phyloP scores from a whole-genome alignment of 495 filamentous ascomycete genomes.

The Platismatia glauca region DNA sequence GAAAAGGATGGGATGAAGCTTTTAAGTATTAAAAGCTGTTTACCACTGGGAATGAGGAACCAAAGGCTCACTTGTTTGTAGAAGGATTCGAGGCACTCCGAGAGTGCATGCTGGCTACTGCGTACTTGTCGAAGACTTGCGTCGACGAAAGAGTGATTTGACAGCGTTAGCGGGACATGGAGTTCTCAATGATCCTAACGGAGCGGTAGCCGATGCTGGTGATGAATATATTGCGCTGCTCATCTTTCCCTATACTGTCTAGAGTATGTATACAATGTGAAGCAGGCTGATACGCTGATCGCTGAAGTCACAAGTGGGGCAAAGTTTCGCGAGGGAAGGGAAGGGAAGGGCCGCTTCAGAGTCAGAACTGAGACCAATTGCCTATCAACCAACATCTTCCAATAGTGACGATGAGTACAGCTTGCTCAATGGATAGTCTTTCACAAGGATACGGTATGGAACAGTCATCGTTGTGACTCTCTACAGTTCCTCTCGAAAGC shows the following conservation, averaged over 20 bases:
- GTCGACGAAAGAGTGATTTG: not conserved
- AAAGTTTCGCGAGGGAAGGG: too few relatives aligned
- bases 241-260: not conserved
- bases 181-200: not conserved
- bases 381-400: not conserved
- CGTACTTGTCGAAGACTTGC: not conserved
- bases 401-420: not conserved
- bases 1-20: conserved; percentile 70
- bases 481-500: not conserved
- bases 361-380: not conserved
- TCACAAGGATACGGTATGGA: not conserved
- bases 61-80: not conserved
- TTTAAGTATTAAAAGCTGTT: not conserved
- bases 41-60: too few relatives aligned
- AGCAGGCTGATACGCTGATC: too few relatives aligned
- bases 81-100: not conserved
- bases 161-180: not conserved
- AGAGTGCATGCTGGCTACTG: not conserved
- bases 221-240: not conserved
- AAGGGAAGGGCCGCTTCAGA: not conserved
- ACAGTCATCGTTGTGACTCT: not conserved
- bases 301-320: too few relatives aligned
- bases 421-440: not conserved
- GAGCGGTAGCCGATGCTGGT: not conserved
- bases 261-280: too few relatives aligned